A percentile compares a stretch with the other conserved stretches of the same genome.
These are phyloP conservation scores for Prunus fruticosa DNA, from an alignment of 306 rosid genomes.

Conservation along the genomic window DNA sequence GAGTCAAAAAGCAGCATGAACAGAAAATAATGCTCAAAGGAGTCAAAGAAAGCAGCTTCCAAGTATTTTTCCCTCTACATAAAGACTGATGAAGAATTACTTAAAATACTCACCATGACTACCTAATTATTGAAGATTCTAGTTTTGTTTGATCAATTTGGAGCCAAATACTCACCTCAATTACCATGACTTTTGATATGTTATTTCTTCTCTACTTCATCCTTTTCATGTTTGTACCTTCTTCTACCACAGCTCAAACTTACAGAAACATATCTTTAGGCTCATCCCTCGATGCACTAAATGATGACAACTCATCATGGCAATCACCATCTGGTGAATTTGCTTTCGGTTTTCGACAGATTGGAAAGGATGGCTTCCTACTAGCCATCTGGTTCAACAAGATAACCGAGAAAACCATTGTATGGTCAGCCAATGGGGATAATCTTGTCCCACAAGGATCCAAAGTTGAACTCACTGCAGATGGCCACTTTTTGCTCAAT, in stretches of 20 bases:
- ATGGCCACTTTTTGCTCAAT: neutral
- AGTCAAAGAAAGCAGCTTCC: too few relatives aligned
- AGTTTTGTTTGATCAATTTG: too few relatives aligned
- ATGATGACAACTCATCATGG: constrained; percentile 3
- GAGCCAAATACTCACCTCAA: too few relatives aligned
- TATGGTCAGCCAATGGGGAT: neutral
- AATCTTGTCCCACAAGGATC: neutral
- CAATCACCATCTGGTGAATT: constrained; percentile 36
- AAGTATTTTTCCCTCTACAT: too few relatives aligned
- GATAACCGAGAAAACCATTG: constrained; percentile 27
- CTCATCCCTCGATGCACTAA: constrained; percentile 15
- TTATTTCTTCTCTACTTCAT: too few relatives aligned
- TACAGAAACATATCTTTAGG: constrained; percentile 20
- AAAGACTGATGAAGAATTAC: too few relatives aligned
- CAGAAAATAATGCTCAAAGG: too few relatives aligned
- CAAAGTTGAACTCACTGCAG: neutral
- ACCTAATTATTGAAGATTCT: too few relatives aligned
- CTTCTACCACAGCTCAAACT: neutral
- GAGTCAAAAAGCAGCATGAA: too few relatives aligned
- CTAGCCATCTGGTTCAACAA: constrained; percentile 43
- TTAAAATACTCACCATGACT: too few relatives aligned
- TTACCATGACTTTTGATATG: too few relatives aligned
- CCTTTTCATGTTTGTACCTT: too few relatives aligned
- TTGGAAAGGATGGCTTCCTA: constrained; percentile 22
- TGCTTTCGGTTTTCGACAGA: constrained; percentile 38